A percentile compares a stretch with the other conserved stretches of the same genome.
These are phyloP conservation scores for Rhynchospora breviuscula DNA, from an alignment of 176 grass and related monocot genomes.

Conservation along the genomic window DNA sequence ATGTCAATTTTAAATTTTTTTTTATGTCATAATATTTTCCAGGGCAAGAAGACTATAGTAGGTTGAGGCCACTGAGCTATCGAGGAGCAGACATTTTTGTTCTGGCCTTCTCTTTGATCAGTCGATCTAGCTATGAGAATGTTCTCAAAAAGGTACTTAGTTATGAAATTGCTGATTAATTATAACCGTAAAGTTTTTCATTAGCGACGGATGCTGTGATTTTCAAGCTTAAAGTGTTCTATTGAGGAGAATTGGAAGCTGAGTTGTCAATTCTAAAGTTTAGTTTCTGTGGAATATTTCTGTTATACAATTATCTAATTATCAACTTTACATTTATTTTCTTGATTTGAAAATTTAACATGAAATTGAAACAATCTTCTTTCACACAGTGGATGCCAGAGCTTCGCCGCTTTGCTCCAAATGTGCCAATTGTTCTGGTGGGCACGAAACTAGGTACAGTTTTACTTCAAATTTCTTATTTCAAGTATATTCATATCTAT, in stretches of 20 bases:
- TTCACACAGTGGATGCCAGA: slow-evolving; percentile 87
- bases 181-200: too few relatives aligned
- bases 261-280: background rate
- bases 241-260: background rate
- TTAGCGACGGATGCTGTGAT: too few relatives aligned
- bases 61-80: slow-evolving; percentile 69
- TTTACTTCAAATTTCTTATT: background rate
- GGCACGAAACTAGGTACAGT: slow-evolving; percentile 82
- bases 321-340: background rate
- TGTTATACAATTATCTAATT: background rate
- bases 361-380: background rate
- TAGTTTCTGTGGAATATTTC: background rate
- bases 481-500: background rate
- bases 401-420: slow-evolving; percentile 67
- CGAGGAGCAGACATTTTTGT: slow-evolving; percentile 73
- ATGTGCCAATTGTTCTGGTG: slow-evolving; percentile 73
- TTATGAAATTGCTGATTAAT: background rate
- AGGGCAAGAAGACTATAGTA: slow-evolving; percentile 89
- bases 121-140: slow-evolving; percentile 84
- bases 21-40: background rate
- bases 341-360: background rate
- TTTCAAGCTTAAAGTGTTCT: too few relatives aligned
- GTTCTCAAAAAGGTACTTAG: slow-evolving; percentile 66
- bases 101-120: slow-evolving; percentile 78
- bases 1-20: background rate